Evolutionary conservation across 192 early-diverging fungal species (phyloP).

Genomic region (Coemansia biformis): DNA sequence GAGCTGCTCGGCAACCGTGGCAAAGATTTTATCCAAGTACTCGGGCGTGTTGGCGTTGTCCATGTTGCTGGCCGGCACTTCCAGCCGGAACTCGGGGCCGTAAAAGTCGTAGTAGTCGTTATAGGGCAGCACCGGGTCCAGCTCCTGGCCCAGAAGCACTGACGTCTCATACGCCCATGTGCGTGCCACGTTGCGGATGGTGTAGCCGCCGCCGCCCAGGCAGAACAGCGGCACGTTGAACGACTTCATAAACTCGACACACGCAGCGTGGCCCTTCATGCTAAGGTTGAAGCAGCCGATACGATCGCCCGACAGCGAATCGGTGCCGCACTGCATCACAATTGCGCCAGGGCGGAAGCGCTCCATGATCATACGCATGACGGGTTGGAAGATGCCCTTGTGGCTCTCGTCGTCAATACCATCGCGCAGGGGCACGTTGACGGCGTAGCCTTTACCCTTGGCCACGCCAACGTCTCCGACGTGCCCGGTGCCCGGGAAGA

Average conservation of each 20-base stretch:
- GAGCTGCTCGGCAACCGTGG: conserved; percentile 57
- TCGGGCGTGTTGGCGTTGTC: conserved; percentile 82
- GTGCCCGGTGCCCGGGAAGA: conserved; percentile 98
- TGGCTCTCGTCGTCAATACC: conserved; percentile 95
- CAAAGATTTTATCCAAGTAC: conserved; percentile 66
- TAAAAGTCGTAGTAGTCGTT: conserved; percentile 90
- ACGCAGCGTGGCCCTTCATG: conserved; percentile 89
- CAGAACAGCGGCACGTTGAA: conserved; percentile 88
- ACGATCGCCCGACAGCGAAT: conserved; percentile 89
- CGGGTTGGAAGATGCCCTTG: conserved; percentile 78
- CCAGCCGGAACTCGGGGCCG: conserved; percentile 84
- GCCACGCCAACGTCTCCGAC: conserved; percentile 85
- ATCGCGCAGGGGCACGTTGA: conserved; percentile 93
- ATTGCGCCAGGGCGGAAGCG: conserved; percentile 85
- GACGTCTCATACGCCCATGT: conserved; percentile 95
- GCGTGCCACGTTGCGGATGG: conserved; percentile 90
- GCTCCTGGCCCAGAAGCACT: conserved; percentile 67
- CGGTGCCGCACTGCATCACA: conserved; percentile 93
- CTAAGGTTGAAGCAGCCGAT: conserved; percentile 93
- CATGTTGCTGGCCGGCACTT: conserved; percentile 82
- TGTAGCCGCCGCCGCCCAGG: conserved; percentile 96
- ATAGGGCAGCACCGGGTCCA: conserved; percentile 68
- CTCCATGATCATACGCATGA: conserved; percentile 83
- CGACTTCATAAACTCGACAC: conserved; percentile 87
- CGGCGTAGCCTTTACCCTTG: conserved; percentile 82